Base-by-base conservation (phyloP, 2,329 filamentous ascomycete genomes). In the Cadophora malorum region DNA sequence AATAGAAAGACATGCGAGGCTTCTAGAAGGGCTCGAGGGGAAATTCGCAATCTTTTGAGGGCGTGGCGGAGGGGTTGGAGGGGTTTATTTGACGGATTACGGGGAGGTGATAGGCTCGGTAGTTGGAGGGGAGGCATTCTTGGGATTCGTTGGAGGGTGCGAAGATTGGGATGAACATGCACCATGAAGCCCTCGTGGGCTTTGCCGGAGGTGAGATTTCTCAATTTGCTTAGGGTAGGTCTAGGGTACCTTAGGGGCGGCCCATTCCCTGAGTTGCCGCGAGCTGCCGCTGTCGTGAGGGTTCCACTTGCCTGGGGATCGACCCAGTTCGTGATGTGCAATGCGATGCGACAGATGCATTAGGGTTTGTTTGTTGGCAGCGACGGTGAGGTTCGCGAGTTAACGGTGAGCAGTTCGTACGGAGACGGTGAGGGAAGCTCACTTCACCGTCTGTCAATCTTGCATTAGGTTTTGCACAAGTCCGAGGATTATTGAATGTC, bases 361-460 rank as follows among this genome's bases (percentile, higher is more conserved):
- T 38, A 41, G 55, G 21, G 33, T 23, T 41, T 58, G 55, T 58
- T 38, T 41, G 55, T 33, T 58, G 55, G 55, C 55, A 61, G 58
- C 58, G 23, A 61, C 58, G 38, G 38, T 31, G 58, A 61, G 38
- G 58, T 31, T 61, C 33, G 35, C 14, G 31, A n/a, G 3, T 23
- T 47, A n/a, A 58, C 55, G 55, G 55, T 58, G 55, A 58, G 33
- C n/a, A 58, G 33, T 58, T 58, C 55, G 55, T 38, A 38, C 9
- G 21, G n/a, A 41, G n/a, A 61, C 58, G 58, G 58, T 61, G 38
- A 61, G 19, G n/a, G 4, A 45, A 55, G 16, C 25, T 4, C 33
- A 25, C 55, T 61, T 47, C 58, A 61, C 58, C 38, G 58, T 61
- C 38, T 61, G 58, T 28, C 38, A 61, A n/a, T 45, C 35, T 47